Base-by-base conservation (phyloP, 1,139 yeast species). In the Saccharomyces hybrid region DNA sequence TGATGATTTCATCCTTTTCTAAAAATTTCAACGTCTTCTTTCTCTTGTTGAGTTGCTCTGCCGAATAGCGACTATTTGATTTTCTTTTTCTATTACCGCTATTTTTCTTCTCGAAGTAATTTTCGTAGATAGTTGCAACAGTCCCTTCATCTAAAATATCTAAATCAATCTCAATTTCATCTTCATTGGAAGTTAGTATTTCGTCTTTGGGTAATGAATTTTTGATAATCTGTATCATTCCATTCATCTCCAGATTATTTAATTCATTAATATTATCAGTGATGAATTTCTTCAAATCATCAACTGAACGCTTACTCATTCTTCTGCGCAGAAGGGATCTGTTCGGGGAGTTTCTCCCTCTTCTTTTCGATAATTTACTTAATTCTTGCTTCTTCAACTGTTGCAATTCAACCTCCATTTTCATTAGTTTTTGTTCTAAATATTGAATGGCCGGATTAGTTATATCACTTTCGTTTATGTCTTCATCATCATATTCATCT, bases 251-350 rank as follows among this genome's bases (percentile, higher is more conserved):
- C 72, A 86, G 84, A 60, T 89, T 96, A 34, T 89, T 80, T 48
- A 77, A 65, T 57, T 82, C 83, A 52, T 86, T 84, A 67, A 93
- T 93, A 65, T 84, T 83, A 67, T 90, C 97, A 55, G 93, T 83
- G 54, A 93, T 85, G 70, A 89, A 95, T 69, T 89, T 88, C 79
- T 93, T 93, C 98, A 93, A 91, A 68, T 91, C 98, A 70, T 88
- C n/a, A 38, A 38, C 44, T 38, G 44, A 38, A 38, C 6, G 44
- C 13, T 19, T 38, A 11, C 11, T 19, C 9, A 38, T 3, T 9
- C 13, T 38, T 16, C 13, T 38, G 5, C 44, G 44, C 44, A 38
- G 9, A 38, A 38, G 11, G 6, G 11, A 8, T 13, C 44, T 38
- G 11, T 16, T 5, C 65, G 59, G 8, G 69, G 68, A 38, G 62